Evolutionary conservation across 73 alveolate species (phyloP), one percentile per base, ranked within the genome.

Genomic region (Paraurostyla sp.): DNA sequence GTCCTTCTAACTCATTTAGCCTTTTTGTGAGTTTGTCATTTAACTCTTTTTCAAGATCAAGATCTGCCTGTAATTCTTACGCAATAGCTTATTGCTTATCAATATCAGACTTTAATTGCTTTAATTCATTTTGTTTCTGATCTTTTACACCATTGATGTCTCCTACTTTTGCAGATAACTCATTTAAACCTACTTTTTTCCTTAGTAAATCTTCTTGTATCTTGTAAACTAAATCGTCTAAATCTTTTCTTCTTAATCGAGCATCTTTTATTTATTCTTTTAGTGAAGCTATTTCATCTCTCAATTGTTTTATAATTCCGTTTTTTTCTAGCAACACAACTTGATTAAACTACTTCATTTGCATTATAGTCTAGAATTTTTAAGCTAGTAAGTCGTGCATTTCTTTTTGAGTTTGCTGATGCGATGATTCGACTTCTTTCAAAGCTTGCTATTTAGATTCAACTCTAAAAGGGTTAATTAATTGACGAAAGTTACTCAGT

Each of bases 81-180:
- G 32, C 25, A 7, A 23, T 6, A 20, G 22, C 25, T 27, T 60
- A 27, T 9, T 13, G 23, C 22, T 60, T 29, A 60, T 25, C 78
- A 30, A 16, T 25, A 7, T 60, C 78, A 13, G 45, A 9, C 23
- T 60, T 16, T 3, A 60, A 25, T 27, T 33, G 22, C 22, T 60
- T 50, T 60, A 30, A 27, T 27, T 60, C 78, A 60, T 45, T 50
- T 60, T 60, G 22, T 50, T 60, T 60, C 13, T 60, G 51, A 60
- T 45, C 78, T 27, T 60, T 60, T 6, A 60, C 4, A 13, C 32
- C 32, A 60, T 60, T 50, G 22, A 29, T 60, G 25, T 60, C 78
- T 9, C 51, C 78, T 29, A 25, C 78, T 30, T 25, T 33, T 3
- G 78, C 9, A 16, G 78, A 25, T 2, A 60, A 9, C 23, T 60